phyloP scores from a whole-genome alignment of 1,284 basidiomycete genomes.

The Stereum hirsutum region DNA sequence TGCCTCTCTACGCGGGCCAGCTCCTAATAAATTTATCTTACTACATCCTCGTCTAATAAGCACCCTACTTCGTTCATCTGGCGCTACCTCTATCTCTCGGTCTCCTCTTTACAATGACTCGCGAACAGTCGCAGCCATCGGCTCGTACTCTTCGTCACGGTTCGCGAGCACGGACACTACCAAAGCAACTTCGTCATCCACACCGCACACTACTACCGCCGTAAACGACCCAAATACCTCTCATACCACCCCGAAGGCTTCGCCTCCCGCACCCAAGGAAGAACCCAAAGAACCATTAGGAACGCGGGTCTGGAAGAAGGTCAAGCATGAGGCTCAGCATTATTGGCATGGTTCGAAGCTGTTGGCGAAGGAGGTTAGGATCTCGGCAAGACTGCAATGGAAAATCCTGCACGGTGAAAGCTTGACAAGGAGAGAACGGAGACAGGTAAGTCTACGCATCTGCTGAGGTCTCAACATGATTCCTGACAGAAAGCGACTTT shows the following conservation, averaged over 20 bases:
- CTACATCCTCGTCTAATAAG: conserved; percentile 22
- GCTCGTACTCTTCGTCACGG: conserved; percentile 10
- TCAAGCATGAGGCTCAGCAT: conserved; percentile 94
- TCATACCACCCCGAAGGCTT: conserved; percentile 34
- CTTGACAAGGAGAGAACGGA: conserved; percentile 1
- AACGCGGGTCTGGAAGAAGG: conserved; percentile 75
- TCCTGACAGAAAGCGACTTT: neutral
- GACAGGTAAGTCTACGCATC: conserved; percentile 72
- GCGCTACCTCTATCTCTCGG: conserved; percentile 4
- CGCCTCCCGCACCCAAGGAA: conserved; percentile 40
- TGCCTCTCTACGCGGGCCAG: conserved; percentile 10
- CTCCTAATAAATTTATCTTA: conserved; percentile 16
- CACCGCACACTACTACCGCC: conserved; percentile 7
- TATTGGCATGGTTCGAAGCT: conserved; percentile 98
- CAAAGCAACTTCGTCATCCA: neutral
- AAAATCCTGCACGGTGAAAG: conserved; percentile 65
- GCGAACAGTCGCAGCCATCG: too few relatives aligned
- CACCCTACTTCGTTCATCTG: conserved; percentile 11
- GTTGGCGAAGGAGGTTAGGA: conserved; percentile 89
- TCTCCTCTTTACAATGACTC: too few relatives aligned
- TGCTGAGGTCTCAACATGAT: conserved; percentile 22
- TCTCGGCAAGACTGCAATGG: conserved; percentile 83
- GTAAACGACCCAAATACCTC: conserved; percentile 9
- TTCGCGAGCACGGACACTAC: conserved; percentile 18
- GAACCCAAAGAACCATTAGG: conserved; percentile 39